Conservation (phyloP, 805 yeast genomes). For the Cyberlindnera suaveolens region DNA sequence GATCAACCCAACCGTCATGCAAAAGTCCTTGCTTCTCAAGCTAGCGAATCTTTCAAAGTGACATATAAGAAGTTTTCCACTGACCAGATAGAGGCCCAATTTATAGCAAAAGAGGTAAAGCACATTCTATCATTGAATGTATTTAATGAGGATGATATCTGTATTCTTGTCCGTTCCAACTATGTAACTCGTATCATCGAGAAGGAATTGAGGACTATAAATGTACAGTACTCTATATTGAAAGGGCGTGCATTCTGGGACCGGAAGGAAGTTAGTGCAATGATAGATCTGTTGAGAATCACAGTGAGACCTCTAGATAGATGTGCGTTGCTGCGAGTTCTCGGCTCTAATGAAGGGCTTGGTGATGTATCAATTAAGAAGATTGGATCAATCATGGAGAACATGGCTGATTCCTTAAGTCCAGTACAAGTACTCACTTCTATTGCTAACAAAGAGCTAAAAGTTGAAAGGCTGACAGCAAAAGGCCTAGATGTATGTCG, state of each 20-base stretch:
- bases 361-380: constrained; percentile 36
- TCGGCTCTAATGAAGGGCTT: constrained; percentile 42
- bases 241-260: constrained; percentile 83
- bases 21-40: constrained; percentile 43
- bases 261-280: constrained; percentile 54
- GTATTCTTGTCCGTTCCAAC: constrained; percentile 65
- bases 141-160: constrained; percentile 52
- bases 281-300: constrained; percentile 61
- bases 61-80: constrained; percentile 35
- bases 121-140: constrained; percentile 42
- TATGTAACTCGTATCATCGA: constrained; percentile 60
- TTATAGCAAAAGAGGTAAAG: constrained; percentile 50
- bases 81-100: constrained; percentile 49
- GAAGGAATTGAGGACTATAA: constrained; percentile 44
- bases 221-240: constrained; percentile 60
- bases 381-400: constrained; percentile 7
- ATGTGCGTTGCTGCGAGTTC: constrained; percentile 48
- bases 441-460: constrained; percentile 2
- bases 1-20: constrained; percentile 45
- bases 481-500: constrained; percentile 6
- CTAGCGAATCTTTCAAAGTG: constrained; percentile 37
- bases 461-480: constrained; percentile 2
- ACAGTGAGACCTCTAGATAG: constrained; percentile 53
- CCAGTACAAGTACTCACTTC: constrained; percentile 11
- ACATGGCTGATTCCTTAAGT: neutral